Base-by-base conservation (phyloP, 225 moss, liverwort and hornwort genomes). In the Marchantia polymorpha region DNA sequence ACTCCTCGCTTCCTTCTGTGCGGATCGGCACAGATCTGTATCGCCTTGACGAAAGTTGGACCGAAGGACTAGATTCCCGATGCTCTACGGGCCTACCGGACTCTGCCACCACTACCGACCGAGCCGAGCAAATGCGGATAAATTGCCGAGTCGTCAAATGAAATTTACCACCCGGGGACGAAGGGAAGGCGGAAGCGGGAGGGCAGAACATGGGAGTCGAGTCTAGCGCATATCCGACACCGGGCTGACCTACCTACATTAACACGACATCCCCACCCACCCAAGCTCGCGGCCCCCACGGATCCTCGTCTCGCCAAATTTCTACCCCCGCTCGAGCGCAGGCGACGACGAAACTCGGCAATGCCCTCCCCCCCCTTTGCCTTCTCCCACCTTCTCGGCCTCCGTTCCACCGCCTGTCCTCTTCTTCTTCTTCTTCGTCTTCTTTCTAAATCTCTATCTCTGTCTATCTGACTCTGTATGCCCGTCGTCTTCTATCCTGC, bases 1-100 rank as follows among this genome's bases (percentile, higher is more conserved):
- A 67, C 56, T 71, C 48, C 72, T 59, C 55, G 39, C 75, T 23
- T 31, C 76, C 31, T 64, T 78, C 76, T 65, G 54, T 73, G 65
- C 80, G 22, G 73, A 80, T 77, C 85, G 66, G 26, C 20, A 64
- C 72, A 49, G 79, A 80, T 77, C 79, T 63, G 52, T 52, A 54
- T 10, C 61, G 52, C 78, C 47, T 61, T 72, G 60, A 30, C 17
- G 15, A 58, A 77, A 49, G 48, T 46, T 48, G 59, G 58, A 31
- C 39, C 76, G 60, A 61, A 22, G 58, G 47, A 60, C 16, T 19
- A 61, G 76, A 61, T 64, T 31, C 29, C 48, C 64, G 77, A 77
- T 26, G 60, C 63, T 6, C 77, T 9, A 22, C 39, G 22, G 58
- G 30, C 64, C 64, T 77, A 51, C 51, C 64, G 54, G 46, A 64